These are phyloP conservation scores for Puccinia coronata DNA, from an alignment of 1,284 basidiomycete species.

Conservation along the genomic window DNA sequence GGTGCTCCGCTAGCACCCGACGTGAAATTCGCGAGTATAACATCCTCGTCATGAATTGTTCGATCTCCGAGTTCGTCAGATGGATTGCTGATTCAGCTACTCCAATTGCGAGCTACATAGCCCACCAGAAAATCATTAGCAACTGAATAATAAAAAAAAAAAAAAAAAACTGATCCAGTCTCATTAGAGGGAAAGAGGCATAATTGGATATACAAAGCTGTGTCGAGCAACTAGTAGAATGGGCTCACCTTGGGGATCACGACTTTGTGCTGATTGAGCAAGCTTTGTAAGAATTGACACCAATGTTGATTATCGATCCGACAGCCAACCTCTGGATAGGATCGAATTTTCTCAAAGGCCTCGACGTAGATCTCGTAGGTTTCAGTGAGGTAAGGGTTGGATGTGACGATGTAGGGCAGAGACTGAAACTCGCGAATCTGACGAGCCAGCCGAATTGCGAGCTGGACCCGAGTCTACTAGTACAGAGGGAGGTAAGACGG, in stretches of 20 bases:
- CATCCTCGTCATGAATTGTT: slow-evolving; percentile 88
- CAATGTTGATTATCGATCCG: slow-evolving; percentile 76
- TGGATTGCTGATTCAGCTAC: slow-evolving; percentile 67
- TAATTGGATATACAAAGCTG: slow-evolving; percentile 63
- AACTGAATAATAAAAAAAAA: background rate
- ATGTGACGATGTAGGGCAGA: slow-evolving; percentile 83
- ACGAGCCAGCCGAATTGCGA: slow-evolving; percentile 84
- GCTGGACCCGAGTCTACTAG: slow-evolving; percentile 70
- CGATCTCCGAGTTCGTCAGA: slow-evolving; percentile 74
- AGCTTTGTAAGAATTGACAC: slow-evolving; percentile 69
- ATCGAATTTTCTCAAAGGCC: slow-evolving; percentile 68
- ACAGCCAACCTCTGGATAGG: slow-evolving; percentile 72
- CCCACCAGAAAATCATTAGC: slow-evolving; percentile 52
- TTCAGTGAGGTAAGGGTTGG: slow-evolving; percentile 76
- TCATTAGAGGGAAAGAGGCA: slow-evolving; percentile 69
- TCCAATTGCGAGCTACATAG: slow-evolving; percentile 54
- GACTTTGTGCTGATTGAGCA: slow-evolving; percentile 75
- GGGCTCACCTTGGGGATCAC: slow-evolving; percentile 54
- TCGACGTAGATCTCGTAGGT: slow-evolving; percentile 70
- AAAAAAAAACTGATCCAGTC: background rate
- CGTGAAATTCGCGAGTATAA: slow-evolving; percentile 83
- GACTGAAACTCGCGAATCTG: slow-evolving; percentile 81
- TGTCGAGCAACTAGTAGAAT: slow-evolving; percentile 44
- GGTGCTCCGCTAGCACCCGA: slow-evolving; percentile 83
- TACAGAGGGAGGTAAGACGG: background rate